Base-by-base conservation (phyloP, 495 filamentous ascomycete species). In the Elaphomyces granulatus region DNA sequence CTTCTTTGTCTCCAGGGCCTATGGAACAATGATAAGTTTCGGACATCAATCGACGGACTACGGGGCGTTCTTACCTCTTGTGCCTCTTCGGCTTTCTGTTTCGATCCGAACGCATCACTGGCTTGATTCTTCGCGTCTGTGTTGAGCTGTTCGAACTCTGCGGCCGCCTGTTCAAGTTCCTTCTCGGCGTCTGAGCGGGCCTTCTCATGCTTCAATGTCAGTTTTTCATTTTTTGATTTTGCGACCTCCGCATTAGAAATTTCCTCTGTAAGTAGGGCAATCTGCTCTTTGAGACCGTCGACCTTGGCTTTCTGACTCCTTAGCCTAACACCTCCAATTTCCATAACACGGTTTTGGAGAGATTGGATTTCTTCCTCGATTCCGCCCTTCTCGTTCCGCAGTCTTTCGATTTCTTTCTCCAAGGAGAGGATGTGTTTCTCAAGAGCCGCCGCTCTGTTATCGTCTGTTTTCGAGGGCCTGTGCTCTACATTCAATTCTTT, bases 331-430 rank as follows among this genome's bases (percentile, higher is more conserved):
- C 90, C 90, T 44, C 90, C 90, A 40, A 92, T 78, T 59, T 94
- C 81, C 88, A 96, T 95, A 50, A 98, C 96, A 66, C 90, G 92
- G 66, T 83, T 80, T 56, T 96, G 87, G 15, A 98, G 68, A 1
- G 63, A 66, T 59, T 90, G 84, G 47, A 98, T 94, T 56, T 94
- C 90, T 30, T 80, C 76, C 49, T 98, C 92, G 15, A 94, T 77
- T 19, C 77, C 84, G 12, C 79, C 67, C 30, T 82, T 94, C 55
- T 95, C 84, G 15, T 70, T 62, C 39, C 80, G 80, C 8, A 96
- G 69, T 45, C 81, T 83, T 26, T 80, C 74, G 15, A 94, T 72
- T 47, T 96, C 84, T 34, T 77, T 70, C 46, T 85, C 74, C 31
- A 93, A 60, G 35, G 75, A 74, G 7, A 69, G 59, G 37, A 94